Evolutionary conservation across 2,329 filamentous ascomycete species (phyloP).

Genomic region (Pseudocercospora cruenta): DNA sequence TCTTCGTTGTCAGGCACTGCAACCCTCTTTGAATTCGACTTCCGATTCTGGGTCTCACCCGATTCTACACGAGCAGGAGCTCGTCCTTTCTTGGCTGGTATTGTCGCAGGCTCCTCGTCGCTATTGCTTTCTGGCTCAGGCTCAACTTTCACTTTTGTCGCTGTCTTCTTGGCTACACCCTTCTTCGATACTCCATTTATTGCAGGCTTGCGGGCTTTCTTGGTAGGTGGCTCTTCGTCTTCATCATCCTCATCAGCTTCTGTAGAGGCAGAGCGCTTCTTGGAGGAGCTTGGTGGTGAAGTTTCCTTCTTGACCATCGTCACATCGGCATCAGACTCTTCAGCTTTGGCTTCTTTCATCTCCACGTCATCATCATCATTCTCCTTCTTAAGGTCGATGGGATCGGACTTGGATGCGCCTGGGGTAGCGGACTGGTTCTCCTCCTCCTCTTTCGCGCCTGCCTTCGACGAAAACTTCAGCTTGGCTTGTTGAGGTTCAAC

Average conservation of each 20-base stretch:
- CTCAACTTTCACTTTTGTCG: constrained; percentile 19
- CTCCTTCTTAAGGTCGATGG: constrained; percentile 31
- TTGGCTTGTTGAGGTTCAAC: constrained; percentile 73
- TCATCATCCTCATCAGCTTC: constrained; percentile 33
- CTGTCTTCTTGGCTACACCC: constrained; percentile 28
- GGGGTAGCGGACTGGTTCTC: constrained; percentile 6
- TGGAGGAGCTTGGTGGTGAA: constrained; percentile 26
- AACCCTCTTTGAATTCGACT: constrained; percentile 16
- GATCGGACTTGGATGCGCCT: constrained; percentile 22
- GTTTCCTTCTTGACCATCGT: constrained; percentile 25
- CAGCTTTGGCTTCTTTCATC: constrained; percentile 30
- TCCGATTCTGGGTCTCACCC: constrained; percentile 16
- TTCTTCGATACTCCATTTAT: constrained; percentile 32
- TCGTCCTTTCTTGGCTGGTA: constrained; percentile 12
- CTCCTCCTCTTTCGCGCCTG: constrained; percentile 28
- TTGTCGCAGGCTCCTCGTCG: constrained; percentile 19
- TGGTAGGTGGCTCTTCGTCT: constrained; percentile 41
- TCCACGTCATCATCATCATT: constrained; percentile 39
- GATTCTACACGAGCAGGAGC: neutral
- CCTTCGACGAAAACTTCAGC: constrained; percentile 66
- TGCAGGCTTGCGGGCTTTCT: constrained; percentile 38
- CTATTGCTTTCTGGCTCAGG: constrained; percentile 1
- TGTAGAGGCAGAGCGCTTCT: constrained; percentile 34
- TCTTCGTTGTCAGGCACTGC: constrained; percentile 18
- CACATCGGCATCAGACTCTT: constrained; percentile 30